Conservation (phyloP, 1,139 yeast genomes). For the Candida sojae region DNA sequence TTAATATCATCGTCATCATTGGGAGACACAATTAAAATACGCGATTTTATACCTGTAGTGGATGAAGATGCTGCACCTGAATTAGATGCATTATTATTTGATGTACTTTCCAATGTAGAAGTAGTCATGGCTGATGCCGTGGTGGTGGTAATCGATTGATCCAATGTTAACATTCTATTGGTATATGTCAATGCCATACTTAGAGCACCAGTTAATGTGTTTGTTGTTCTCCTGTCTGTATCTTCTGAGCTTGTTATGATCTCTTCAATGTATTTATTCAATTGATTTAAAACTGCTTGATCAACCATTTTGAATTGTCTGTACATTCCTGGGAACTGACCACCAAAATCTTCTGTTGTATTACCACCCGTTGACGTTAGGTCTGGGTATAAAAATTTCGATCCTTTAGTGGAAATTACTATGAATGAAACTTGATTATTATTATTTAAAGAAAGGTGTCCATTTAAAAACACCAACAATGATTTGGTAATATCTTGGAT, state of each 20-base stretch:
- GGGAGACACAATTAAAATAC: slow-evolving; percentile 74
- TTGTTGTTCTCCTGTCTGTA: slow-evolving; percentile 13
- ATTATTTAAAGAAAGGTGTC: slow-evolving; percentile 83
- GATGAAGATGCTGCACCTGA: slow-evolving; percentile 11
- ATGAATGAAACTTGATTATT: slow-evolving; percentile 84
- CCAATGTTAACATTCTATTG: slow-evolving; percentile 61
- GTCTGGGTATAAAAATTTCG: slow-evolving; percentile 72
- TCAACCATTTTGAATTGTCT: slow-evolving; percentile 84
- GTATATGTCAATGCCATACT: slow-evolving; percentile 79
- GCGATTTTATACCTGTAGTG: slow-evolving; percentile 54
- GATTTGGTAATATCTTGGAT: slow-evolving; percentile 60
- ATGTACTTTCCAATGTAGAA: slow-evolving; percentile 28
- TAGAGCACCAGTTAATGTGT: slow-evolving; percentile 74
- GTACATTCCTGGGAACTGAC: slow-evolving; percentile 55
- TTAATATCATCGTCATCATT: slow-evolving; percentile 78
- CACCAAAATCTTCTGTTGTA: slow-evolving; percentile 21
- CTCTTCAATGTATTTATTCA: slow-evolving; percentile 49
- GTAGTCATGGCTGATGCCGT: slow-evolving; percentile 49
- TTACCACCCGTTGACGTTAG: slow-evolving; percentile 15
- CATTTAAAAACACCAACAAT: slow-evolving; percentile 72
- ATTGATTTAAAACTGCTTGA: slow-evolving; percentile 67
- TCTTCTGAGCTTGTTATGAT: neutral
- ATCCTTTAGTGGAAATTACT: slow-evolving; percentile 73
- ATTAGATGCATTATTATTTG: slow-evolving; percentile 10
- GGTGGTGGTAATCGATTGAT: slow-evolving; percentile 49